phyloP scores from a whole-genome alignment of 352 stramenopile genomes.

The Globisporangium acanthophoron region DNA sequence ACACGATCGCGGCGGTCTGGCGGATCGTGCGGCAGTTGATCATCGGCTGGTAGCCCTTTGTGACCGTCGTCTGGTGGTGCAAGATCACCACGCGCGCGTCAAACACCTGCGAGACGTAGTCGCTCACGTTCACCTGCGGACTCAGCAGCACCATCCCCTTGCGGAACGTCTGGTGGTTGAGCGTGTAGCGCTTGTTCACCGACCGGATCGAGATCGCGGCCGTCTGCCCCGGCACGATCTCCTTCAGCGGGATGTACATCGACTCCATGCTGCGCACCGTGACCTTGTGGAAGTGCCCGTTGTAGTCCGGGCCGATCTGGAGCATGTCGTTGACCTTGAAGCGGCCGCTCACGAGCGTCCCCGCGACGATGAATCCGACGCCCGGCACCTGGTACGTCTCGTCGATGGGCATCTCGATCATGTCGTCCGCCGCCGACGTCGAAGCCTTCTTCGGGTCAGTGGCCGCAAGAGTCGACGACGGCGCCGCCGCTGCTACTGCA shows the following conservation, averaged over 20 bases:
- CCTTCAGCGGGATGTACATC: constrained; percentile 88
- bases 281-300: constrained; percentile 84
- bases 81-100: constrained; percentile 92
- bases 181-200: constrained; percentile 85
- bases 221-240: constrained; percentile 82
- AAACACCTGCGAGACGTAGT: constrained; percentile 85
- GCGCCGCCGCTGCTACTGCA: constrained; percentile 1
- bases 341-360: constrained; percentile 90
- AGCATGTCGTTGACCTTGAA: constrained; percentile 87
- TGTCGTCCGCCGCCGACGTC: constrained; percentile 16
- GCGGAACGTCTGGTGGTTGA: constrained; percentile 82
- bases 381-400: constrained; percentile 91
- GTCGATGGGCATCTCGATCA: constrained; percentile 86
- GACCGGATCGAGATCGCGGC: constrained; percentile 82
- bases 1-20: constrained; percentile 88
- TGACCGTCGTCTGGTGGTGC: constrained; percentile 94
- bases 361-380: constrained; percentile 92
- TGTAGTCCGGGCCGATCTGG: constrained; percentile 88
- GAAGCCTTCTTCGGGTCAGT: constrained; percentile 1
- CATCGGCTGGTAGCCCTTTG: constrained; percentile 92
- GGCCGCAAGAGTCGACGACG: not conserved
- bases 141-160: constrained; percentile 92
- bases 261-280: constrained; percentile 85
- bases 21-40: constrained; percentile 92
- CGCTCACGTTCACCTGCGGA: constrained; percentile 60